phyloP scores from a whole-genome alignment of 2,329 filamentous ascomycete species.

The Beauveria asiatica region DNA sequence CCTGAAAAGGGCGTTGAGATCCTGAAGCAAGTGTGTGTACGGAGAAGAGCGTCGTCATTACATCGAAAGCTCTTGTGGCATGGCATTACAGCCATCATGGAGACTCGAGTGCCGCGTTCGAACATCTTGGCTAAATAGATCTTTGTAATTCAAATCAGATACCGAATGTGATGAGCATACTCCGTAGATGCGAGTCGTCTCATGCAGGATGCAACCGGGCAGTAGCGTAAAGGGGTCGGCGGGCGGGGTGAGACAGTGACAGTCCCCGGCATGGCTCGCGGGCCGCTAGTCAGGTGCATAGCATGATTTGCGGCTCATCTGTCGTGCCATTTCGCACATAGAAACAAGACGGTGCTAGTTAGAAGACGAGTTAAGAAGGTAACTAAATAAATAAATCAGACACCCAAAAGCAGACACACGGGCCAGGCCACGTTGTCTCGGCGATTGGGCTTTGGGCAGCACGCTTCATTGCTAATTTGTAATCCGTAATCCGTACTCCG shows the following conservation, averaged over 20 bases:
- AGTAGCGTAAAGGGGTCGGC: neutral
- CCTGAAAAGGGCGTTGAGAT: neutral
- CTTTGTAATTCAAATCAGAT: neutral
- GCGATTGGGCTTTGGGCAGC: neutral
- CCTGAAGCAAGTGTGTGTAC: neutral
- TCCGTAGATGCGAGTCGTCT: too few species aligned
- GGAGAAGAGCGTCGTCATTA: neutral
- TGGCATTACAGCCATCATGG: neutral
- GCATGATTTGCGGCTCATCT: neutral
- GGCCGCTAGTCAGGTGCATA: neutral
- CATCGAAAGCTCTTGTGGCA: neutral
- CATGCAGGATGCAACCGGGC: too few species aligned
- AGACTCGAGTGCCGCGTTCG: neutral
- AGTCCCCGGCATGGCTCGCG: neutral
- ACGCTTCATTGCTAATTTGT: neutral
- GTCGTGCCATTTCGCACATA: neutral
- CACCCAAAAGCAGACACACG: neutral
- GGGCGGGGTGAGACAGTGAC: neutral
- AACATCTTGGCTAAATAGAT: neutral
- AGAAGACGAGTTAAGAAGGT: neutral
- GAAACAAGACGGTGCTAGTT: too few species aligned
- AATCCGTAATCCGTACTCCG: too few species aligned
- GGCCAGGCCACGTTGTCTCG: conserved; percentile 2
- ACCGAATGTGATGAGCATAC: neutral
- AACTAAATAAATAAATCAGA: neutral